Evolutionary conservation across 1,284 basidiomycete genomes (phyloP).

Genomic region (Flammula alnicola): DNA sequence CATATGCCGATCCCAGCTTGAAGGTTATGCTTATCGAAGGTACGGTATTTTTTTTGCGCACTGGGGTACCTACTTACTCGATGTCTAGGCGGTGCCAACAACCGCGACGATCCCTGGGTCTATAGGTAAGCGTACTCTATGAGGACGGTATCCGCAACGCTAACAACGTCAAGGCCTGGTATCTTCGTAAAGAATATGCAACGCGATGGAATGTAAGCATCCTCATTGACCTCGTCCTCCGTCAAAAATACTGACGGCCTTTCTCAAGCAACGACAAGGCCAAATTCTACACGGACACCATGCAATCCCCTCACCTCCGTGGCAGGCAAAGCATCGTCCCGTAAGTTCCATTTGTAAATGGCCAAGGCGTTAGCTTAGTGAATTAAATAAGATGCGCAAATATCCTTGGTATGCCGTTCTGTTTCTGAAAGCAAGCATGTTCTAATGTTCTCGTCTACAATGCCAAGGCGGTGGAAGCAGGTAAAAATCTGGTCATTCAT

Average conservation of each 20-base stretch:
- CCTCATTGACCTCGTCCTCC: background rate
- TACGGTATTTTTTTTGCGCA: slow-evolving; percentile 21
- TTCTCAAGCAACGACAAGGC: slow-evolving; percentile 67
- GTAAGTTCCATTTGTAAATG: slow-evolving; percentile 38
- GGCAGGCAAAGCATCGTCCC: slow-evolving; percentile 71
- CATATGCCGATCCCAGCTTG: slow-evolving; percentile 71
- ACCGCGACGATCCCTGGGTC: slow-evolving; percentile 77
- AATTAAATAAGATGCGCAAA: slow-evolving; percentile 57
- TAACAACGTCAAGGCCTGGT: slow-evolving; percentile 49
- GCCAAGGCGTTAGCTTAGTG: background rate
- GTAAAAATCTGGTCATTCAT: slow-evolving; percentile 30
- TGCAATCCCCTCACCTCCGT: slow-evolving; percentile 59
- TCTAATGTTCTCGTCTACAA: background rate
- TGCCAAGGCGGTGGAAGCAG: slow-evolving; percentile 62
- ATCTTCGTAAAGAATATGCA: slow-evolving; percentile 75
- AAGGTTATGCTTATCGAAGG: slow-evolving; percentile 80
- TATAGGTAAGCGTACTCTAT: slow-evolving; percentile 48
- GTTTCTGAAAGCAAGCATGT: background rate
- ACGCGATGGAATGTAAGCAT: slow-evolving; percentile 61
- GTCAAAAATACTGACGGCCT: slow-evolving; percentile 11
- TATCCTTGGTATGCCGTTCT: slow-evolving; percentile 52
- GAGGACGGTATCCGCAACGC: background rate
- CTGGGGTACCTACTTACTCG: background rate
- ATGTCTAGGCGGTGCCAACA: slow-evolving; percentile 62
- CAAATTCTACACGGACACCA: slow-evolving; percentile 69